Percentiles rank a stretch among this genome's conserved stretches.
Evolutionary conservation across 1,284 basidiomycete species (phyloP).

Genomic region (Heterobasidion irregulare): DNA sequence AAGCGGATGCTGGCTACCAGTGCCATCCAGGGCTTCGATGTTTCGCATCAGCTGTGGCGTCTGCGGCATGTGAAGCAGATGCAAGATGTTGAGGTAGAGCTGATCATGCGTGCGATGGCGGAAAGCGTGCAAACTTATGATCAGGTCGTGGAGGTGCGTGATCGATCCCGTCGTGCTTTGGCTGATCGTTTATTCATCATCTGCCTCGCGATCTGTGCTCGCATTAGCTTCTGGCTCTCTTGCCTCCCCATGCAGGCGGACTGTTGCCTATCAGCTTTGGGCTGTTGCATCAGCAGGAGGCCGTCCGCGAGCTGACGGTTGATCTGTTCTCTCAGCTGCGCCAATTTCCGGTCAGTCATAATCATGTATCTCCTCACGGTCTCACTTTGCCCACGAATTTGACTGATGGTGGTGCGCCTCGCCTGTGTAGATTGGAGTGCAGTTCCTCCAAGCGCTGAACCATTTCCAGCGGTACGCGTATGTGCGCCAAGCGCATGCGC

Average conservation of each 20-base stretch:
- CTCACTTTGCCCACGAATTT: background rate
- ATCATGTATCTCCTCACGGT: background rate
- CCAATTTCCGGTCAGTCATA: constrained; percentile 55
- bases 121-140: constrained; percentile 71
- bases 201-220: background rate
- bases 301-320: constrained; percentile 71
- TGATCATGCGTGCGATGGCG: constrained; percentile 71
- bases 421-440: constrained; percentile 63
- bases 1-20: constrained; percentile 31
- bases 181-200: background rate
- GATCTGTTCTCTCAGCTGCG: constrained; percentile 80
- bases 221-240: constrained; percentile 64
- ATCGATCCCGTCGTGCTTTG: background rate
- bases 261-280: constrained; percentile 82
- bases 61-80: constrained; percentile 57
- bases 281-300: constrained; percentile 78
- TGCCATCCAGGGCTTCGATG: constrained; percentile 58
- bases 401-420: constrained; percentile 4
- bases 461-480: constrained; percentile 89
- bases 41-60: constrained; percentile 65
- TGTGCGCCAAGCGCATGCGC: constrained; percentile 60
- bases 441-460: constrained; percentile 81
- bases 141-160: constrained; percentile 80
- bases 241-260: constrained; percentile 78
- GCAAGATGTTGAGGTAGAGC: constrained; percentile 55